Percentiles rank a stretch among this genome's conserved stretches.
Conservation (phyloP, 1,284 basidiomycete genomes). For the Flammula alnicola region DNA sequence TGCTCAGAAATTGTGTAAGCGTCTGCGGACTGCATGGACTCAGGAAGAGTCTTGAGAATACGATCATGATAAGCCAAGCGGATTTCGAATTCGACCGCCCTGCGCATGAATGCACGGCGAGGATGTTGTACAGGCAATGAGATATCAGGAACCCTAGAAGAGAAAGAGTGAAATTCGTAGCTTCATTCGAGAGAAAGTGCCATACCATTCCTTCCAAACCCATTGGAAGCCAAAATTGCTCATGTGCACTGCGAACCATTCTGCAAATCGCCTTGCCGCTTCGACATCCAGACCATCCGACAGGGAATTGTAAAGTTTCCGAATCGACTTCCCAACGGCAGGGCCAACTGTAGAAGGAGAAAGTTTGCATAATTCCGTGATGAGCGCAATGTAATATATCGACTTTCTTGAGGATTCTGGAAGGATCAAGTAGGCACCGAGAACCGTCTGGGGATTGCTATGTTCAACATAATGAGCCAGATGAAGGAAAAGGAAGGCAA, state of each 20-base stretch:
- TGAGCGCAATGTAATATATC: conserved; percentile 87
- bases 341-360: conserved; percentile 93
- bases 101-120: conserved; percentile 85
- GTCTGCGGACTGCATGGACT: conserved; percentile 73
- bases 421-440: conserved; percentile 78
- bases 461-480: conserved; percentile 5
- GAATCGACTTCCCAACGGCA: conserved; percentile 93
- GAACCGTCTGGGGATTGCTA: conserved; percentile 57
- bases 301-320: conserved; percentile 81
- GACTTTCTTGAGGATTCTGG: conserved; percentile 80
- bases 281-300: conserved; percentile 87
- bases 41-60: conserved; percentile 88
- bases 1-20: conserved; percentile 71
- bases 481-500: conserved; percentile 13
- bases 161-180: background rate
- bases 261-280: conserved; percentile 78
- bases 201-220: conserved; percentile 99
- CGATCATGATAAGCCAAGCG: conserved; percentile 94
- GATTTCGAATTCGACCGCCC: conserved; percentile 89
- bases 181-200: conserved; percentile 4
- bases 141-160: conserved; percentile 83
- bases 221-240: conserved; percentile 98
- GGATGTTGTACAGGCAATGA: conserved; percentile 77
- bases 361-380: conserved; percentile 93
- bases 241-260: conserved; percentile 97